A percentile compares a stretch with the other conserved stretches of the same genome.
Conservation (phyloP, 2,329 filamentous ascomycete species). For the Fusarium falciforme region DNA sequence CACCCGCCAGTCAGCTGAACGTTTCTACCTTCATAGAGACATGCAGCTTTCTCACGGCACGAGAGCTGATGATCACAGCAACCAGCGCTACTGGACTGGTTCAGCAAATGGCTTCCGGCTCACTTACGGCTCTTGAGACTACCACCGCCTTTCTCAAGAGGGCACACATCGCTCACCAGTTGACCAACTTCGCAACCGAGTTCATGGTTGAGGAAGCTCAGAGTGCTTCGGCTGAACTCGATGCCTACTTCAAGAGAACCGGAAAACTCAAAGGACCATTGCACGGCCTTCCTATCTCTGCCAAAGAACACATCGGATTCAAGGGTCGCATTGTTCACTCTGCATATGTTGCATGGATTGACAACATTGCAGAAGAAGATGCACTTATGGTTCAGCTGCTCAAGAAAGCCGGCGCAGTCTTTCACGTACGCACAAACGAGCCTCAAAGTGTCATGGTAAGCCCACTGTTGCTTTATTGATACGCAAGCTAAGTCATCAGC, state of each 20-base stretch:
- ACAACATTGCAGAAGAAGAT: conserved; percentile 20
- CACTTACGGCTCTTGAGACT: conserved; percentile 9
- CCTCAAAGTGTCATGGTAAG: conserved; percentile 56
- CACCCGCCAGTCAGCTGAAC: background rate
- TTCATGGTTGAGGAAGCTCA: conserved; percentile 34
- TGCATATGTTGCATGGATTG: conserved; percentile 17
- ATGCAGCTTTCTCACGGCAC: background rate
- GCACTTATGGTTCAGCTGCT: conserved; percentile 64
- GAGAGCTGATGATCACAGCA: conserved; percentile 5
- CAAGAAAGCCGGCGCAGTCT: conserved; percentile 69
- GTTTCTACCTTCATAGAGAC: background rate
- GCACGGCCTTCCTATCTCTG: conserved; percentile 31
- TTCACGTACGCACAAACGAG: conserved; percentile 77
- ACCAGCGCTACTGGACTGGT: background rate
- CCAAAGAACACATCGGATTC: conserved; percentile 37
- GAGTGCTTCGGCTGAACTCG: conserved; percentile 11
- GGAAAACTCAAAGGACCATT: conserved; percentile 13
- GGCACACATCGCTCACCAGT: conserved; percentile 31
- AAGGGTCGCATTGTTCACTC: conserved; percentile 18
- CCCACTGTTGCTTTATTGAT: background rate
- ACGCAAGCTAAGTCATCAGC: conserved; percentile 22
- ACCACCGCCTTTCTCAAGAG: conserved; percentile 31
- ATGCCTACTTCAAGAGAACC: conserved; percentile 14
- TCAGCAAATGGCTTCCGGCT: background rate
- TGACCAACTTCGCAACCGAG: conserved; percentile 34